Percentiles rank a stretch among this genome's conserved stretches.
phyloP scores from a whole-genome alignment of 1,284 basidiomycete genomes.

The Porodaedalea pini region DNA sequence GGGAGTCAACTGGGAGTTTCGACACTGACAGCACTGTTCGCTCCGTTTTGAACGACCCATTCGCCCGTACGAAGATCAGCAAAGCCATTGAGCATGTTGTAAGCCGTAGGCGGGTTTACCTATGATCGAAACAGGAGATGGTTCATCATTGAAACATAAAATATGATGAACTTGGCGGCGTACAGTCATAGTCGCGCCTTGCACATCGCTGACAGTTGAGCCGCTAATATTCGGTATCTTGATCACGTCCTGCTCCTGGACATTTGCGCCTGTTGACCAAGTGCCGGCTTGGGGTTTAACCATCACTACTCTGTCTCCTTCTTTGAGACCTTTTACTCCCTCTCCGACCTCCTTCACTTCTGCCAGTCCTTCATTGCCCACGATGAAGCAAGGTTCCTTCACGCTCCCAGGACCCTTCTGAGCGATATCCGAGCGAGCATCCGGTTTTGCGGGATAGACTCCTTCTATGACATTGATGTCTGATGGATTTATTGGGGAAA shows the following conservation, averaged over 20 bases:
- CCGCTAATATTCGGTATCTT: slow-evolving; percentile 48
- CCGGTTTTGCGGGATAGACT: slow-evolving; percentile 70
- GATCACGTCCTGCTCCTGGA: slow-evolving; percentile 54
- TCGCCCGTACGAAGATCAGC: slow-evolving; percentile 59
- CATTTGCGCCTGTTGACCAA: slow-evolving; percentile 65
- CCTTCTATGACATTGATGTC: slow-evolving; percentile 82
- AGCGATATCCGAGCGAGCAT: slow-evolving; percentile 36
- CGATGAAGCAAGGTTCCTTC: slow-evolving; percentile 49
- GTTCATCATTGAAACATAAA: neutral
- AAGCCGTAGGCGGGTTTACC: slow-evolving; percentile 83
- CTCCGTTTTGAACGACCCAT: slow-evolving; percentile 82
- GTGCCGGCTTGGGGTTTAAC: slow-evolving; percentile 68
- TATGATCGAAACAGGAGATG: slow-evolving; percentile 27
- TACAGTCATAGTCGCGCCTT: slow-evolving; percentile 74
- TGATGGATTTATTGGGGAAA: slow-evolving; percentile 79
- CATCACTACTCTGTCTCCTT: slow-evolving; percentile 76
- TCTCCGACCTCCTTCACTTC: slow-evolving; percentile 59
- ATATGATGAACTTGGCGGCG: slow-evolving; percentile 1
- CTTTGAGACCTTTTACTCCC: slow-evolving; percentile 45
- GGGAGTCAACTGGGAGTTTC: neutral
- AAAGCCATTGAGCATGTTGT: slow-evolving; percentile 76
- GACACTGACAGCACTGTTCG: slow-evolving; percentile 70
- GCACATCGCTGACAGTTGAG: slow-evolving; percentile 46
- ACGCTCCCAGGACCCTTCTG: slow-evolving; percentile 31
- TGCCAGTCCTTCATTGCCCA: slow-evolving; percentile 79